Evolutionary conservation across 495 filamentous ascomycete genomes (phyloP).

Genomic region (Hypoxylon crocopeplum): DNA sequence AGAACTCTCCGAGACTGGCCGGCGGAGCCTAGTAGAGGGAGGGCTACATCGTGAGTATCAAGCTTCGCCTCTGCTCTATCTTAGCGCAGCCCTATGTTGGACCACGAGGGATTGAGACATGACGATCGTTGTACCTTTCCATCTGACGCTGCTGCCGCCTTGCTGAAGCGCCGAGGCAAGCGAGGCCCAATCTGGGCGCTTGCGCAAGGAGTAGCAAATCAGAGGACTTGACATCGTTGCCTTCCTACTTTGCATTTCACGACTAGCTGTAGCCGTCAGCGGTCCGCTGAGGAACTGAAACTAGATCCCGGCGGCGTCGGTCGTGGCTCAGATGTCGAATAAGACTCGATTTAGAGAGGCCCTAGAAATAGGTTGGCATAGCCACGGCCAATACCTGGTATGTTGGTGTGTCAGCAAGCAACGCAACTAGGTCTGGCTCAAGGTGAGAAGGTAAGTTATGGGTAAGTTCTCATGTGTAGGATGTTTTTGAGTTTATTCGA

Average conservation of each 20-base stretch:
- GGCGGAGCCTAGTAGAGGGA: conserved; percentile 42
- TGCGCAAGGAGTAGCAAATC: conserved; percentile 64
- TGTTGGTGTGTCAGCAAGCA: too few relatives aligned
- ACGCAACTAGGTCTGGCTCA: too few relatives aligned
- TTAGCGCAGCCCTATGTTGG: conserved; percentile 1
- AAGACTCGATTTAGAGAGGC: too few relatives aligned
- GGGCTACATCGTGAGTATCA: conserved; percentile 60
- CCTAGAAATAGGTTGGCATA: too few relatives aligned
- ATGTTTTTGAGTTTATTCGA: too few relatives aligned
- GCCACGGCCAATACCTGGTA: too few relatives aligned
- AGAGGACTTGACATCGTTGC: conserved; percentile 36
- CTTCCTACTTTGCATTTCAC: neutral
- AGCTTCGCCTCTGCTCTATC: conserved; percentile 54
- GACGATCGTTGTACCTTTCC: conserved; percentile 54
- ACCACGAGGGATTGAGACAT: neutral
- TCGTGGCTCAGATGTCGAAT: neutral
- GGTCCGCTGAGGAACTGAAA: neutral
- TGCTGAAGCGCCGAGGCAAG: conserved; percentile 53
- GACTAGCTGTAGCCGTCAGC: neutral
- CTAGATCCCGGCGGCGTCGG: neutral
- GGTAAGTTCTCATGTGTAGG: too few relatives aligned
- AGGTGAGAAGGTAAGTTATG: too few relatives aligned
- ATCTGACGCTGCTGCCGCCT: conserved; percentile 36
- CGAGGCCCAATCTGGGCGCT: conserved; percentile 57
- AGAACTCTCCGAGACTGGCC: conserved; percentile 38